Conservation (phyloP, 805 yeast species). For the Ogataea ramenticola region DNA sequence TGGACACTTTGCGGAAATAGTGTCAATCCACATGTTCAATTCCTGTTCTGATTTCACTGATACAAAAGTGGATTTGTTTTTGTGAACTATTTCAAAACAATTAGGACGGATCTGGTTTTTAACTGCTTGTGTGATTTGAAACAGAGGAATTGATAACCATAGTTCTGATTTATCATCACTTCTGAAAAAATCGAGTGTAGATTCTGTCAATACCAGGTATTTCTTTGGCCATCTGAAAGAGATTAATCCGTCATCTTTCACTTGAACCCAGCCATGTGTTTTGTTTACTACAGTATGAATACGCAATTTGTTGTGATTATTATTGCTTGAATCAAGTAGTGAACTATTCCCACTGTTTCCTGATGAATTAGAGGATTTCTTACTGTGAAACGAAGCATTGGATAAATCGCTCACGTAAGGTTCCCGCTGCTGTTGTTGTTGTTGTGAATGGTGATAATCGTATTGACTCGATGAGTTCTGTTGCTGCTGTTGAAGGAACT, state of each 20-base stretch:
- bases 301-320: constrained; percentile 2
- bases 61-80: constrained; percentile 61
- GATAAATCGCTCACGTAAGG: constrained; percentile 2
- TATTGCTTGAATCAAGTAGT: neutral
- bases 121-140: constrained; percentile 55
- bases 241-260: constrained; percentile 87
- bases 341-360: constrained; percentile 15
- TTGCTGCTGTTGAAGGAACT: neutral
- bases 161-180: constrained; percentile 42
- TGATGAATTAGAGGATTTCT: constrained; percentile 25
- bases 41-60: constrained; percentile 76
- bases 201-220: constrained; percentile 69
- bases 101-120: constrained; percentile 67
- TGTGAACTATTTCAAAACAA: constrained; percentile 72
- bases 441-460: neutral
- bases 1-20: constrained; percentile 73
- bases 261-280: constrained; percentile 79
- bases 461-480: neutral
- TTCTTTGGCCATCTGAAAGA: constrained; percentile 91
- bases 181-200: constrained; percentile 68
- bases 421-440: neutral
- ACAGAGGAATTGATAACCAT: constrained; percentile 45
- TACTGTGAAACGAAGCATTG: constrained; percentile 23
- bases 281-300: constrained; percentile 28
- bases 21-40: constrained; percentile 84